Percentiles rank a stretch among this genome's conserved stretches.
These are phyloP conservation scores for Boletus subparvulus DNA, from an alignment of 768 basidiomycete genomes.

Conservation along the genomic window DNA sequence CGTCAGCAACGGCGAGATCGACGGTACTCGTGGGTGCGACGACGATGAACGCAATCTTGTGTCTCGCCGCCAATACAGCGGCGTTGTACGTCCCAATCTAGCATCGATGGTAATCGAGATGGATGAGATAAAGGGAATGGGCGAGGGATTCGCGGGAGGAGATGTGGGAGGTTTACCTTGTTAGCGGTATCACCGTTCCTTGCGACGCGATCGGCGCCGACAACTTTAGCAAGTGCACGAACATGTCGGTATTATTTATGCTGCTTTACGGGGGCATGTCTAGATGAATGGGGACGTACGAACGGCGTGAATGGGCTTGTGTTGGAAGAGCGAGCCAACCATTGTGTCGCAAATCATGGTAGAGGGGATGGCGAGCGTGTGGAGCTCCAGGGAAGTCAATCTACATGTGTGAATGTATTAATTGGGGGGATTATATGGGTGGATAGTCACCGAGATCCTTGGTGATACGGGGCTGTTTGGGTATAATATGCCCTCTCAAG, in stretches of 20 bases:
- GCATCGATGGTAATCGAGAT: neutral
- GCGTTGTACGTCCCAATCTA: slow-evolving; percentile 95
- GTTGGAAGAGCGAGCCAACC: slow-evolving; percentile 93
- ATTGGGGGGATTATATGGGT: neutral
- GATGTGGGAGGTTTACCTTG: slow-evolving; percentile 52
- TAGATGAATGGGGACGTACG: slow-evolving; percentile 41
- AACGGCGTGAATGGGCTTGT: slow-evolving; percentile 79
- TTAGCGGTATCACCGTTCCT: slow-evolving; percentile 97
- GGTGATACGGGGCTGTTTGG: slow-evolving; percentile 92
- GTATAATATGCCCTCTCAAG: slow-evolving; percentile 87
- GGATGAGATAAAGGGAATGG: neutral
- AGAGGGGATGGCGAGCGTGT: slow-evolving; percentile 78
- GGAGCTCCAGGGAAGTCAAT: slow-evolving; percentile 86
- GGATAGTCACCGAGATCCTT: slow-evolving; percentile 68
- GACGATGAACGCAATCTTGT: slow-evolving; percentile 88
- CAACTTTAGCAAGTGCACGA: slow-evolving; percentile 44
- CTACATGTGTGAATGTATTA: slow-evolving; percentile 36
- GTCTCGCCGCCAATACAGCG: slow-evolving; percentile 84
- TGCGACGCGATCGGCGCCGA: slow-evolving; percentile 88
- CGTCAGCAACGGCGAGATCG: slow-evolving; percentile 75
- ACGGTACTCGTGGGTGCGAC: slow-evolving; percentile 92
- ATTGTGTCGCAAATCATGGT: slow-evolving; percentile 98
- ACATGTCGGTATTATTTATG: neutral
- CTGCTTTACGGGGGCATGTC: neutral
- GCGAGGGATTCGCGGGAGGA: neutral